Base-by-base conservation (phyloP, 139 green algal genomes). In the Picochlorum sp. region DNA sequence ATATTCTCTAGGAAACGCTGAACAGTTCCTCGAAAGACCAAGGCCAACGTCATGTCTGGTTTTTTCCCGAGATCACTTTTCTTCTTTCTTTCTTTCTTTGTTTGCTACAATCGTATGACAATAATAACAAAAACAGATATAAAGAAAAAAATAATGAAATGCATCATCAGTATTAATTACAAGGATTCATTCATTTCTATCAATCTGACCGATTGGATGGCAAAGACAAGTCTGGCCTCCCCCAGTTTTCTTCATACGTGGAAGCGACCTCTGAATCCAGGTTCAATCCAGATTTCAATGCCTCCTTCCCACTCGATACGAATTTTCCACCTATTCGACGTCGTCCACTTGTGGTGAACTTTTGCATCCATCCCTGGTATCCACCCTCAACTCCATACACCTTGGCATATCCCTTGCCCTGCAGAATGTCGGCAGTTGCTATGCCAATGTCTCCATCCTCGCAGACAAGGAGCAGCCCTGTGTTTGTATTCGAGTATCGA, bases 221-320 rank as follows among this genome's bases (percentile, higher is more conserved):
- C 34, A 41, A 41, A 0, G 34, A 41, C 47, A 52, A 13, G 16
- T 52, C 47, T 52, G 47, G 47, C 47, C 47, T 52, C 16, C 47
- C 47, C 47, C 47, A 52, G 23, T 52, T 52, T 20, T 52, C 47
- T 52, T 52, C 47, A 52, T 52, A 52, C 6, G 47, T 52, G 15
- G 47, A 54, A 9, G 47, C 47, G 16, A 52, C 47, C 6, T n/a
- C 18, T 52, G 47, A 7, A 52, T 52, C 47, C 47, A 52, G 18
- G 11, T 52, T 52, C 47, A 52, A 52, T 13, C 47, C 47, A 52
- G 47, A 52, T 20, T 52, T 52, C 4, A 52, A 1, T 20, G 47
- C 47, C 9, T 52, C 47, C 16, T 20, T n/a, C 47, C 47, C 47
- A 52, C 47, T 52, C 47, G 47, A 52, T 13, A 52, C 47, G 18